phyloP scores from a whole-genome alignment of 768 basidiomycete species.

The Panaeolus papilionaceus region DNA sequence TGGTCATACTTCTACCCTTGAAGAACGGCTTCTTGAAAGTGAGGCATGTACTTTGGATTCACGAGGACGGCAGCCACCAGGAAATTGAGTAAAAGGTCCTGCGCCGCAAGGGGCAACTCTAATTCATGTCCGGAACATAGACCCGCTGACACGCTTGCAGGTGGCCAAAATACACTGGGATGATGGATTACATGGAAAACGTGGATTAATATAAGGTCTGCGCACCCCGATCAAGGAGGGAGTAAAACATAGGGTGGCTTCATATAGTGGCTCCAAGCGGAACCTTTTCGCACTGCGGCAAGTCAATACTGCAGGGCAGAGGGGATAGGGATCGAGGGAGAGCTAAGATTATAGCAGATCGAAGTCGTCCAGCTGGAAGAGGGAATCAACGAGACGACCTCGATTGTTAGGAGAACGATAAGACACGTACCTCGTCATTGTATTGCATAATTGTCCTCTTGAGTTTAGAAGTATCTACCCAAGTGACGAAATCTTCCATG shows the following conservation, averaged over 20 bases:
- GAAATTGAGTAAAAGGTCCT: neutral
- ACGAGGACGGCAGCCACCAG: neutral
- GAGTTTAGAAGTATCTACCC: conserved; percentile 97
- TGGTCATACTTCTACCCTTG: neutral
- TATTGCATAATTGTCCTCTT: conserved; percentile 95
- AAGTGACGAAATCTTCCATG: conserved; percentile 99
- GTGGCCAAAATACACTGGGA: conserved; percentile 10
- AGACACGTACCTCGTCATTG: conserved; percentile 83
- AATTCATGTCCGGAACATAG: conserved; percentile 7
- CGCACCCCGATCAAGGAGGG: conserved; percentile 12
- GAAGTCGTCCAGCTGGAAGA: conserved; percentile 86
- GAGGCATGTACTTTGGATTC: neutral
- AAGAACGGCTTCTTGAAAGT: neutral
- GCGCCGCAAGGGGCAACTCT: conserved; percentile 5
- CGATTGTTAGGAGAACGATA: conserved; percentile 4
- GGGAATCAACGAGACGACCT: conserved; percentile 24
- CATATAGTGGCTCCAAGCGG: neutral
- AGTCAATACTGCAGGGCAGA: neutral
- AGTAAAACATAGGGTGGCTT: conserved; percentile 10
- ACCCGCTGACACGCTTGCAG: conserved; percentile 3
- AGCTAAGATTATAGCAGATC: conserved; percentile 66
- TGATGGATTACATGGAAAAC: conserved; percentile 9
- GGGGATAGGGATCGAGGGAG: neutral
- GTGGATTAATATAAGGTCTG: conserved; percentile 11
- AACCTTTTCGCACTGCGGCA: conserved; percentile 13